Evolutionary conservation across 805 yeast species (phyloP), one percentile per base, ranked within the genome.

Genomic region (Ogataea thermomethanolica): DNA sequence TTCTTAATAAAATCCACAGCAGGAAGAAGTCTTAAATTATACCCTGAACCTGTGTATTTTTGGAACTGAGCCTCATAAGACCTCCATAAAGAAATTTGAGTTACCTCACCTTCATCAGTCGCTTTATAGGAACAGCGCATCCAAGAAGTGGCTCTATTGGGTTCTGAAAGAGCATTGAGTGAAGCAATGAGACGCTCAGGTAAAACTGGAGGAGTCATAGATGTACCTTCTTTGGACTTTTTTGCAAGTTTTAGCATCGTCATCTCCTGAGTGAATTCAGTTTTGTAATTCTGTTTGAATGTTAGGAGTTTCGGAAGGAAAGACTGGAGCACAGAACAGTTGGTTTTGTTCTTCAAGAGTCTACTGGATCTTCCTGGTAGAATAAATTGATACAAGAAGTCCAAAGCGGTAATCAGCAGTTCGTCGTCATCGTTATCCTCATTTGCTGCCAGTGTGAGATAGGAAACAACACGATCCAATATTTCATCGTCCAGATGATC

Each of bases 1-100:
- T 93, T 91, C 54, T 91, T 88, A 60, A 93, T 93, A 61, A 93
- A 93, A 50, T 93, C 98, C 9, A 93, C 97, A 0, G 99, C 99
- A 1, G 96, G 95, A 24, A 91, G 70, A 35, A 91, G 66, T 50
- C 79, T 76, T 41, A 73, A 70, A 10, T 62, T 60, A 2, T 35
- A 12, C 14, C 43, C 34, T 27, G 76, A 70, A 53, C 81, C 74
- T 23, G 65, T 70, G 31, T 75, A 76, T 39, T 73, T 74, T 45
- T 83, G 83, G 55, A 93, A 93, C 59, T 84, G 93, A 10, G 79
- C 69, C 61, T 93, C 98, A 65, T 93, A 93, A 1, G 95, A 79
- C 61, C 89, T 87, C 99, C 99, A 93, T 31, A 93, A 73, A 13
- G 95, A 84, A 20, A 93, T 90, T 65, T 93, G 99, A 0, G 97